Base-by-base conservation (phyloP, 139 green algal species). In the Edaphochlamys debaryana region DNA sequence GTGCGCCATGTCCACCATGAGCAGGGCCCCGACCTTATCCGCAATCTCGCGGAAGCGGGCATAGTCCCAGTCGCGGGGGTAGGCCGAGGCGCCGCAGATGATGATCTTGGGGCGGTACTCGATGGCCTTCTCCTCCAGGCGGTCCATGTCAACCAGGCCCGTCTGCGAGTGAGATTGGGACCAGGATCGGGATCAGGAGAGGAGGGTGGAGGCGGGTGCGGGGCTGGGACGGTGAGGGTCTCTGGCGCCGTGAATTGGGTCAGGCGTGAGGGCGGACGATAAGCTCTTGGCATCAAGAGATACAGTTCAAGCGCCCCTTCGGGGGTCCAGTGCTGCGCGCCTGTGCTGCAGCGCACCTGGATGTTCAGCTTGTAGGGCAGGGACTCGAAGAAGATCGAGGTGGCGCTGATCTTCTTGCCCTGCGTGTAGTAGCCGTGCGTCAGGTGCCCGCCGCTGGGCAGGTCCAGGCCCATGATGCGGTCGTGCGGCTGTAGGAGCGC, bases 381-480 rank as follows among this genome's bases (percentile, higher is more conserved):
- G 27, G 89, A 95, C 92, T 99, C 95, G 82, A 99, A 99, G 92
- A 96, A 99, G 80, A 99, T 98, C 64, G 93, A 98, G 22, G 95
- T 96, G 32, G 97, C 97, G n/a, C 91, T 97, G 80, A 99, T 97
- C 91, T 98, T 98, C 94, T 98, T 99, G 80, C 91, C 97, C 90
- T 90, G 92, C 50, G 94, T 98, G 90, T 98, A 98, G 90, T 98
- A 99, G 64, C 97, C 97, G 82, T 99, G 97, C 36, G 94, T 98
- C 38, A 99, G 90, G 89, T 99, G 97, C 52, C 97, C 97, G 41
- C 97, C 96, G 78, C 97, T 95, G 3, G 97, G 97, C 85, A 99
- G 92, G 87, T 99, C 97, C 48, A 99, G 91, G 48, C 92, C 97
- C 96, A 99, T 98, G 92, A 99, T 98, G 83, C 97, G 94, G 87